These are phyloP conservation scores for Debaryomyces sp. DNA, from an alignment of 1,139 yeast genomes.

Conservation along the genomic window DNA sequence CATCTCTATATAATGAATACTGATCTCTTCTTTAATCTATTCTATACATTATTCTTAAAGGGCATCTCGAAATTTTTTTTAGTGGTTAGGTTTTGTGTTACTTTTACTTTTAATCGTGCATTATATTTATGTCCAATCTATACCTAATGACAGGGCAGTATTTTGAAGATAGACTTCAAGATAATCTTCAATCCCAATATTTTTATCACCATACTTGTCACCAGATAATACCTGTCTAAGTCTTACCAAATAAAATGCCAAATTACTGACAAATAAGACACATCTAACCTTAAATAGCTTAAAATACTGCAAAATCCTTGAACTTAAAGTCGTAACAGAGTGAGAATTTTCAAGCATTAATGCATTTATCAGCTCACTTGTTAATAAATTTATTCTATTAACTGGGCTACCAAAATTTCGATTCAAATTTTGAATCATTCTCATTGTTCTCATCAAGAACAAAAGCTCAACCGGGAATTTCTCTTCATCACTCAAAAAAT, in stretches of 20 bases:
- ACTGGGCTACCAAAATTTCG: conserved; percentile 71
- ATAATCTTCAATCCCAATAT: conserved; percentile 50
- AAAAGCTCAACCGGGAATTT: conserved; percentile 69
- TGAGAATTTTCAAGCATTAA: conserved; percentile 16
- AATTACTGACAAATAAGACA: conserved; percentile 44
- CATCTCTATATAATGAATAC: conserved; percentile 17
- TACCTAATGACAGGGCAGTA: conserved; percentile 45
- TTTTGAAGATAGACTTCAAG: conserved; percentile 46
- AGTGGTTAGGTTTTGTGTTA: conserved; percentile 3
- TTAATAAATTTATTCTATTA: conserved; percentile 66
- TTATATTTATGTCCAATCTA: conserved; percentile 26
- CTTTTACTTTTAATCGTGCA: background rate
- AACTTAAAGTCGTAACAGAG: conserved; percentile 14
- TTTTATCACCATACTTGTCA: conserved; percentile 34
- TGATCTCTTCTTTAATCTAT: background rate
- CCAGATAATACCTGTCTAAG: conserved; percentile 40
- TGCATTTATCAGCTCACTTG: conserved; percentile 50
- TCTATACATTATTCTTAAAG: background rate
- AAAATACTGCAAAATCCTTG: conserved; percentile 18
- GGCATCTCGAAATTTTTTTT: conserved; percentile 15
- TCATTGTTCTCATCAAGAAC: conserved; percentile 69
- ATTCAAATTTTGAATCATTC: conserved; percentile 73
- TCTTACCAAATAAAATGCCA: conserved; percentile 44
- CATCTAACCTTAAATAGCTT: conserved; percentile 35
- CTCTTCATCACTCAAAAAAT: conserved; percentile 61